Evolutionary conservation across 2,329 filamentous ascomycete genomes (phyloP), one percentile per base, ranked within the genome.

Genomic region (Diaporthe amygdali): DNA sequence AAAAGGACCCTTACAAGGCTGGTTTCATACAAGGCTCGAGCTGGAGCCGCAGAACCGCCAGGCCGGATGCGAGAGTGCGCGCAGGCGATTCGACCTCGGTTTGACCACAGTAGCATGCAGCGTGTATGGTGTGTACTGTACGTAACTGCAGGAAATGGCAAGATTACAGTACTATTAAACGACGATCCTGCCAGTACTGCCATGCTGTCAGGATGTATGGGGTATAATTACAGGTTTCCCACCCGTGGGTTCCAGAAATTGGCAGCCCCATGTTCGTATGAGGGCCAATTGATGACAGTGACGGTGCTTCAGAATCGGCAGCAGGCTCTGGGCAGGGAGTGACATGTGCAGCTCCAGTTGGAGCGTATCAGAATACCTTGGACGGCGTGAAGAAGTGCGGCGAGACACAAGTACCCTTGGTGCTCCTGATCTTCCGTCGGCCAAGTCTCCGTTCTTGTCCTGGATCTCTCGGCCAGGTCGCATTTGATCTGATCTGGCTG

Each of bases 251-350:
- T 59, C 66, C 41, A 68, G 66, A 59, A 41, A 68, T 59, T 49
- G 44, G 52, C 20, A 59, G 66, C 41, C 59, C 66, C 66, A 56
- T 68, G 41, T 39, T 68, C 51, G 66, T 59, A 49, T 51, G 41
- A 59, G 52, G 46, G 46, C 52, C 52, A 68, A 68, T 68, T 59
- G 66, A 59, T 49, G 66, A 68, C 41, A 68, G 66, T 51, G 41
- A 12, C 52, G 32, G 30, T 66, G 52, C 51, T 59, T 59, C 41
- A 68, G 51, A 55, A 47, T 59, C 59, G 25, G 59, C 59, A 49
- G 44, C 59, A 37, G 52, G 66, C 27, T 68, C 49, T 68, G 37
- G 64, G 66, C 51, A 49, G 20, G 59, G 44, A 37, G 17, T 49
- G 59, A 49, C 59, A 17, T 37, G 30, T 49, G 30, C n/a, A 47